Evolutionary conservation across 441 rosid species (phyloP), one percentile per base, ranked within the genome.

Genomic region (Euphorbia celastroides): DNA sequence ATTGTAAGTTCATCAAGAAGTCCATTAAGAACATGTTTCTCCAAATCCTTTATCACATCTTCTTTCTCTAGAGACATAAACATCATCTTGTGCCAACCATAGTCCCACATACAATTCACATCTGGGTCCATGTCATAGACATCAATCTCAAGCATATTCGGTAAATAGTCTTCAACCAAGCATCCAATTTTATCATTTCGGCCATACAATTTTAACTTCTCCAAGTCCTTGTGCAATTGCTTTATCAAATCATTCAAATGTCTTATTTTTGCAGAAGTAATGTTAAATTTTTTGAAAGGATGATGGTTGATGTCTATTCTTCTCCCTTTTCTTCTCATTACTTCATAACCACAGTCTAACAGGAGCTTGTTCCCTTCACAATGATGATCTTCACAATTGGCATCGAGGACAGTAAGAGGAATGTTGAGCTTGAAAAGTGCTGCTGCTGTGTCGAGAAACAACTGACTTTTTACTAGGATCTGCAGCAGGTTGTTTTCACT

Each of bases 81-180:
- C 82, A 70, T 73, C 59, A 50, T 65, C 44, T 70, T 76, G 16
- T 82, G 78, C 98, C 99, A 92, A 17, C 90, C 93, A 66, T 77
- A 73, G 48, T 92, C 97, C 96, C 99, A 92, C 93, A 86, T 88
- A 44, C 89, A 89, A 72, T 88, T 87, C 65, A 88, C 50, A 69
- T 80, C 88, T 25, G 86, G 84, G 30, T 86, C 85, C 64, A 72
- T 74, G 60, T 74, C 38, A 44, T 79, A 23, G 26, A 92, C 75
- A 71, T 94, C 96, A 52, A 64, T 72, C 70, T 84, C 92, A 34
- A 92, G 79, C 83, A 88, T 84, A 65, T 70, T 78, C 5, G 90
- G 89, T n/a, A 84, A 66, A 75, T 84, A 86, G 55, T 86, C 86
- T 76, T 88, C 87, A 3, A 77, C 77, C 10, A 71, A 68, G 52